Conservation (phyloP, 176 grass and related monocot genomes). For the Zoysia pacifica region DNA sequence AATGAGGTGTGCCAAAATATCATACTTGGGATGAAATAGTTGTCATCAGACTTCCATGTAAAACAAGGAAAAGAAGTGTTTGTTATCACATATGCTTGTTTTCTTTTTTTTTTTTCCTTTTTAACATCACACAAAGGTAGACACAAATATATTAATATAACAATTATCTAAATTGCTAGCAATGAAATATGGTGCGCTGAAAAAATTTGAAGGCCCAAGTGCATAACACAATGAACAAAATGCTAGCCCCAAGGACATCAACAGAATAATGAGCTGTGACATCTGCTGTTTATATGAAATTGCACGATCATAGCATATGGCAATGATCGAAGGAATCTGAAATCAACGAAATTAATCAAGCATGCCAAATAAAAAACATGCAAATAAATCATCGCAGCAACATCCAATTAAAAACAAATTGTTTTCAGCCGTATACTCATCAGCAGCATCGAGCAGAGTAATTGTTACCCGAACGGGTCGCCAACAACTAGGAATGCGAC, state of each 20-base stretch:
- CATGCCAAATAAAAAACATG: not conserved
- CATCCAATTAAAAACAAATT: not conserved
- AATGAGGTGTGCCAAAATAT: not conserved
- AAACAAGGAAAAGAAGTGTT: not conserved
- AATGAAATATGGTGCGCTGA: not conserved
- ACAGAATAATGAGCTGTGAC: not conserved
- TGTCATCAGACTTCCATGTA: not conserved
- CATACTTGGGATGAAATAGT: not conserved
- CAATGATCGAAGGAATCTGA: not conserved
- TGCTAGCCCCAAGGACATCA: not conserved
- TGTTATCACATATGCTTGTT: not conserved
- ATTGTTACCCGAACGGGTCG: slow-evolving; percentile 66
- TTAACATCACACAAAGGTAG: not conserved
- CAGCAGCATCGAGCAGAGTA: no score
- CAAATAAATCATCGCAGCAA: not conserved
- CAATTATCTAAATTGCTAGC: not conserved
- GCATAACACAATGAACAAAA: not conserved
- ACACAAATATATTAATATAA: slow-evolving; percentile 15
- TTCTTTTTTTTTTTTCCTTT: not conserved
- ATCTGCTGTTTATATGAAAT: not conserved
- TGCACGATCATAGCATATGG: not conserved
- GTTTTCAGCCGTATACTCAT: no score
- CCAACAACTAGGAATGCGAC: slow-evolving; percentile 89
- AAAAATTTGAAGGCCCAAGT: not conserved
- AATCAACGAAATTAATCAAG: not conserved